phyloP scores from a whole-genome alignment of 106 monocot species.

The Dendrobium nobile region DNA sequence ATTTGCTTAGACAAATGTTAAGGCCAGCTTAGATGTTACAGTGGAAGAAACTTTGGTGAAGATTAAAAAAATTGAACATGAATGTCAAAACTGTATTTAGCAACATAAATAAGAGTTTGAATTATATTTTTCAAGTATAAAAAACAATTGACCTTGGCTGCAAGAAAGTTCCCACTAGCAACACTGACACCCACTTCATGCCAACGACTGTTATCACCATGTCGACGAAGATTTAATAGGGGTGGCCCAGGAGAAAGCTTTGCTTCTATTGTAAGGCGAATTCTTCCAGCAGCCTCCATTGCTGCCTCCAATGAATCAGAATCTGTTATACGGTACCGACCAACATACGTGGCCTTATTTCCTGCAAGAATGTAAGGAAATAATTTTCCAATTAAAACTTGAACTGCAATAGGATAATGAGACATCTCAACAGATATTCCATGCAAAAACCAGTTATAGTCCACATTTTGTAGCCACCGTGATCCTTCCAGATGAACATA shows the following conservation, averaged over 20 bases:
- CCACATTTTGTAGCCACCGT: background rate
- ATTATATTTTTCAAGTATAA: background rate
- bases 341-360: constrained; percentile 56
- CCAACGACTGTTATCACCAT: constrained; percentile 91
- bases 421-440: background rate
- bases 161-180: constrained; percentile 88
- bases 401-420: background rate
- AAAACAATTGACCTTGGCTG: constrained; percentile 62
- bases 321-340: constrained; percentile 80
- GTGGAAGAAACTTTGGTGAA: background rate
- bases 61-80: background rate
- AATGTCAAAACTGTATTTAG: background rate
- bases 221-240: constrained; percentile 68
- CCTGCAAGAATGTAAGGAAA: constrained; percentile 18
- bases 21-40: background rate
- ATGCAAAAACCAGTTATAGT: background rate
- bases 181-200: constrained; percentile 82
- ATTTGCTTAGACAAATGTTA: background rate
- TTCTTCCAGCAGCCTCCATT: constrained; percentile 78
- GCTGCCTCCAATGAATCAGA: constrained; percentile 68
- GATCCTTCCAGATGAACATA: background rate
- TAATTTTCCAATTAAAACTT: background rate
- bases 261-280: constrained; percentile 72
- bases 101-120: background rate
- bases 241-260: constrained; percentile 96